Conservation (phyloP, 73 alveolate species). For the Paraurostyla sp. region DNA sequence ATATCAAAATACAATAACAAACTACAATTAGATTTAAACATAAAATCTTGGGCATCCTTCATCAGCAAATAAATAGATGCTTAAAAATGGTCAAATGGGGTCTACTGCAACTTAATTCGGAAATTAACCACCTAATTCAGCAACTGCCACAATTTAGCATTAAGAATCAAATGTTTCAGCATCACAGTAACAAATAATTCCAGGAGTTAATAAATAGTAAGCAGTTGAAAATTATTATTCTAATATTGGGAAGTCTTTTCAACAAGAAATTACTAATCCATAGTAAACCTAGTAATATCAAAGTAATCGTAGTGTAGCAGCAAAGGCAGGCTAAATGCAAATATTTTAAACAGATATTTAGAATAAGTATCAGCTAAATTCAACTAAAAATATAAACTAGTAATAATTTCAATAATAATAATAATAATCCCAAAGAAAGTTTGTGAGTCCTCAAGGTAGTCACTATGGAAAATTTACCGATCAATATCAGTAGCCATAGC, state of each 20-base stretch:
- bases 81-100: background rate
- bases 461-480: constrained; percentile 31
- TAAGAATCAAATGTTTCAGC: background rate
- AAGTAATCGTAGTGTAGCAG: constrained; percentile 35
- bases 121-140: constrained; percentile 43
- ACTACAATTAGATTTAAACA: too few relatives aligned
- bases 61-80: background rate
- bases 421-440: too few relatives aligned
- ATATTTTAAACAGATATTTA: constrained; percentile 11
- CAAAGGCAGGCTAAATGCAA: constrained; percentile 44
- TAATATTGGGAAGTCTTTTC: background rate
- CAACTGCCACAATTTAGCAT: constrained; percentile 15
- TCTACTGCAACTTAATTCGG: too few relatives aligned
- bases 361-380: background rate
- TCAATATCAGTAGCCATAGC: background rate
- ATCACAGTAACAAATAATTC: background rate
- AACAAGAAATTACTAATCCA: background rate
- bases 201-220: background rate
- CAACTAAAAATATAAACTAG: background rate
- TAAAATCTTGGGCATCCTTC: background rate
- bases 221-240: constrained; percentile 46
- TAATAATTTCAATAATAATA: too few relatives aligned
- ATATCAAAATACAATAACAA: too few relatives aligned
- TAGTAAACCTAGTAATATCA: background rate
- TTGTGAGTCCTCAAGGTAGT: constrained; percentile 44